Conservation (phyloP, 164 flowering plant species). For the Vitis labrusca region DNA sequence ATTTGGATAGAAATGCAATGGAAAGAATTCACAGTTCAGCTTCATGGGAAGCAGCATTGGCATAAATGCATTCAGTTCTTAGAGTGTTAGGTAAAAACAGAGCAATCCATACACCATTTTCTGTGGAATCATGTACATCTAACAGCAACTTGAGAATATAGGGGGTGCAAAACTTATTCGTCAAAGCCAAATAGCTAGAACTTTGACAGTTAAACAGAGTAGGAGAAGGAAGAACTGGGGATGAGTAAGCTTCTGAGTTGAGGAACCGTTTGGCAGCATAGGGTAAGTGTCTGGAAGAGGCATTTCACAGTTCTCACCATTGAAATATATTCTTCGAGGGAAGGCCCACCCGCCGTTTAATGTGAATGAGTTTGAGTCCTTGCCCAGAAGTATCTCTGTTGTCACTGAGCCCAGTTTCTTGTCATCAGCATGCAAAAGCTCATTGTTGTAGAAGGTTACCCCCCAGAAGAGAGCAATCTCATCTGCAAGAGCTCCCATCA, state of each 20-base stretch:
- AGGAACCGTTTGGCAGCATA: slow-evolving; percentile 44
- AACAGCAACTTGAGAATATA: not conserved
- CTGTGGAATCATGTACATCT: too few species aligned
- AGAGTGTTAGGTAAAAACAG: too few species aligned
- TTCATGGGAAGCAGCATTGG: too few species aligned
- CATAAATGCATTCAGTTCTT: too few species aligned
- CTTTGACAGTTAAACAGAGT: slow-evolving; percentile 2
- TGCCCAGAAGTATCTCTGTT: slow-evolving; percentile 49
- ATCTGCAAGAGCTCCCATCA: slow-evolving; percentile 31
- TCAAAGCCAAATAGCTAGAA: not conserved
- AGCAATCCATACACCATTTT: too few species aligned
- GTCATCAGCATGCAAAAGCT: slow-evolving; percentile 33
- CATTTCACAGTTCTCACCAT: slow-evolving; percentile 66
- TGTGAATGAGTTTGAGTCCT: slow-evolving; percentile 45
- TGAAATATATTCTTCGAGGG: slow-evolving; percentile 59
- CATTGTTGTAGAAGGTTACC: slow-evolving; percentile 30
- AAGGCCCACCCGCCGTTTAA: slow-evolving; percentile 61
- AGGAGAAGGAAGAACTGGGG: slow-evolving; percentile 16
- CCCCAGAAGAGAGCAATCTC: slow-evolving; percentile 69
- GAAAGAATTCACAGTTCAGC: too few species aligned
- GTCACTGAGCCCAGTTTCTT: slow-evolving; percentile 41
- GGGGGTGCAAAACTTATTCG: not conserved
- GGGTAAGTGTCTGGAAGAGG: slow-evolving; percentile 61
- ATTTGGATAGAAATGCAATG: too few species aligned
- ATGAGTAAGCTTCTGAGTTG: slow-evolving; percentile 8